Percentiles rank a stretch among this genome's conserved stretches.
Conservation (phyloP, 331 rosid genomes). For the Quercus lobata region DNA sequence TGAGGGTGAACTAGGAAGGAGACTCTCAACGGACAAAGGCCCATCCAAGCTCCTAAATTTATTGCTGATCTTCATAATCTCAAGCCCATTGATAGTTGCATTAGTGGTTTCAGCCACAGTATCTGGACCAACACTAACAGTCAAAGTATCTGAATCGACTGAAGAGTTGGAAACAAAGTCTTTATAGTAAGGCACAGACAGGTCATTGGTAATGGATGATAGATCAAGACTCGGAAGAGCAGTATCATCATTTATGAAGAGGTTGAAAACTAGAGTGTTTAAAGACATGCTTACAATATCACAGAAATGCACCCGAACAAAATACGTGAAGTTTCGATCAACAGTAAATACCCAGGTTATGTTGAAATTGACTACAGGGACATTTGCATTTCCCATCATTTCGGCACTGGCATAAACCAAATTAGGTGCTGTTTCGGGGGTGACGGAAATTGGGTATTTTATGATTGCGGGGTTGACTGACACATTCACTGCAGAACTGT, state of each 20-base stretch:
- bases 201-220: constrained; percentile 51
- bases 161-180: constrained; percentile 68
- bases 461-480: constrained; percentile 55
- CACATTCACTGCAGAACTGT: constrained; percentile 63
- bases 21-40: constrained; percentile 38
- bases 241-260: constrained; percentile 62
- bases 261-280: constrained; percentile 67
- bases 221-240: constrained; percentile 68
- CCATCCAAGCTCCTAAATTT: constrained; percentile 67
- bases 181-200: constrained; percentile 64
- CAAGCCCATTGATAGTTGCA: constrained; percentile 85
- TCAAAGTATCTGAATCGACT: constrained; percentile 42
- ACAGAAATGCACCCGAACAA: constrained; percentile 78
- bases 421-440: constrained; percentile 80
- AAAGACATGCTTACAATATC: constrained; percentile 75
- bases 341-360: constrained; percentile 84
- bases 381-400: constrained; percentile 79
- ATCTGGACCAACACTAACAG: constrained; percentile 89
- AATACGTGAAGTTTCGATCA: constrained; percentile 64
- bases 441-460: constrained; percentile 47
- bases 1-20: constrained; percentile 51
- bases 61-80: constrained; percentile 80
- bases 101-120: constrained; percentile 45
- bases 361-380: constrained; percentile 68
- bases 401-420: constrained; percentile 90